phyloP scores from a whole-genome alignment of 2,329 filamentous ascomycete genomes.

The Cladosporium cucumerinum region DNA sequence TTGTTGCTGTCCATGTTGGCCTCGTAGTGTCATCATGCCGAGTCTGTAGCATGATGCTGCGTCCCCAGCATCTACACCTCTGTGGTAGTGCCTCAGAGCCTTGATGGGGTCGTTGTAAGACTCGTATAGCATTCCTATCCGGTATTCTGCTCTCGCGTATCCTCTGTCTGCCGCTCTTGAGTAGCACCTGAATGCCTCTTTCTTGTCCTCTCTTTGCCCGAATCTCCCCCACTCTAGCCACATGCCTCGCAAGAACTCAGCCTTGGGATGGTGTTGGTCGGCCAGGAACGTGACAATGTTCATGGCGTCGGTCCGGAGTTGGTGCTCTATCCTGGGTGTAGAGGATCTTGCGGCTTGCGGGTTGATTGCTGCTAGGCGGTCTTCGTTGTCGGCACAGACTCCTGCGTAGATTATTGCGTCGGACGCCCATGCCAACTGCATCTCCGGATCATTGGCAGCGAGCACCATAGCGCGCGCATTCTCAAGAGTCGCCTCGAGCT shows the following conservation, averaged over 20 bases:
- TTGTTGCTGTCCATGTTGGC: constrained; percentile 85
- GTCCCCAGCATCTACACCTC: constrained; percentile 74
- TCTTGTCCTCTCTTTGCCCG: constrained; percentile 83
- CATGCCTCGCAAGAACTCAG: constrained; percentile 90
- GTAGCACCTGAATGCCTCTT: constrained; percentile 88
- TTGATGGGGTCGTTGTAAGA: constrained; percentile 89
- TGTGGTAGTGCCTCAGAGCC: constrained; percentile 85
- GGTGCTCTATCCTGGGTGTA: constrained; percentile 85
- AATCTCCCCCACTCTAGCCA: constrained; percentile 99
- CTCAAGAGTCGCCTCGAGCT: constrained; percentile 87
- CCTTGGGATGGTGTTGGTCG: constrained; percentile 87
- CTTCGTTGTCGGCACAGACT: constrained; percentile 71
- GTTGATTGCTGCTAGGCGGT: constrained; percentile 57
- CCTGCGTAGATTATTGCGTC: constrained; percentile 89
- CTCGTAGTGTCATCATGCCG: constrained; percentile 95
- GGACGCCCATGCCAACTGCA: constrained; percentile 95
- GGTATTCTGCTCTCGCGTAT: constrained; percentile 86
- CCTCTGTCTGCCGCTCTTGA: constrained; percentile 79
- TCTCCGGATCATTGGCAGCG: constrained; percentile 89
- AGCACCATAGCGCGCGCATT: constrained; percentile 78
- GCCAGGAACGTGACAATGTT: constrained; percentile 89
- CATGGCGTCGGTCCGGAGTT: constrained; percentile 80
- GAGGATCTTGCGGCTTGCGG: constrained; percentile 54
- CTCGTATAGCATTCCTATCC: constrained; percentile 98
- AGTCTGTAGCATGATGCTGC: constrained; percentile 83